A percentile compares a stretch with the other conserved stretches of the same genome.
Conservation (phyloP, 1,284 basidiomycete genomes). For the Microbotryum violaceum region DNA sequence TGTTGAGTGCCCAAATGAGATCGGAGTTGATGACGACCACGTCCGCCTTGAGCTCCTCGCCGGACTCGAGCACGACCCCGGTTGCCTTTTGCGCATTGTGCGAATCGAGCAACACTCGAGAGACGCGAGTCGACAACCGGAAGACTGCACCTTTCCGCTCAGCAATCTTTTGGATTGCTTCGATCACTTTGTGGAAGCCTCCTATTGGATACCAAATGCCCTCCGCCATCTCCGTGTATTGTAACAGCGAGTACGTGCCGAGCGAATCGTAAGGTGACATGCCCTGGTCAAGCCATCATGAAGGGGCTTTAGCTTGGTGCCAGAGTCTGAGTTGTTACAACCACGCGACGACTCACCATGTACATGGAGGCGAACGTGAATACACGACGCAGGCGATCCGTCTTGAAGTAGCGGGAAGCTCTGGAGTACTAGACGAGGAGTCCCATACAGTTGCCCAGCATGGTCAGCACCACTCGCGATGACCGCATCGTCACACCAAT, state of each 20-base stretch:
- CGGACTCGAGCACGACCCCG: conserved; percentile 45
- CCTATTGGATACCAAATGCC: conserved; percentile 51
- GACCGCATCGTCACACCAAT: neutral
- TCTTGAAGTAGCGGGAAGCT: conserved; percentile 46
- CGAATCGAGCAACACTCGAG: conserved; percentile 39
- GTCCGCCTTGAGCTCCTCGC: conserved; percentile 46
- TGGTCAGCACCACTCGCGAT: neutral
- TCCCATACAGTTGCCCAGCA: conserved; percentile 3
- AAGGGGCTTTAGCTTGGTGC: conserved; percentile 4
- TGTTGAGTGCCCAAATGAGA: conserved; percentile 48
- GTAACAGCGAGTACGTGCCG: conserved; percentile 48
- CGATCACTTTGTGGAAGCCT: conserved; percentile 47
- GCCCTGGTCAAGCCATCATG: conserved; percentile 34
- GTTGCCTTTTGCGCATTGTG: conserved; percentile 35
- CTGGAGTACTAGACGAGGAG: conserved; percentile 38
- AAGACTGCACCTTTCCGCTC: conserved; percentile 43
- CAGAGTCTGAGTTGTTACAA: neutral
- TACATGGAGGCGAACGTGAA: conserved; percentile 47
- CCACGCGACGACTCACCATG: conserved; percentile 22
- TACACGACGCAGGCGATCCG: conserved; percentile 46
- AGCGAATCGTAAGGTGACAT: conserved; percentile 51
- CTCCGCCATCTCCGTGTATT: conserved; percentile 50
- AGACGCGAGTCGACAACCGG: conserved; percentile 43
- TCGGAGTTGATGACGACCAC: conserved; percentile 50
- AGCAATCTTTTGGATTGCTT: conserved; percentile 46